Evolutionary conservation across 2,329 filamentous ascomycete species (phyloP), one percentile per base, ranked within the genome.

Genomic region (Aureobasidium sp.): DNA sequence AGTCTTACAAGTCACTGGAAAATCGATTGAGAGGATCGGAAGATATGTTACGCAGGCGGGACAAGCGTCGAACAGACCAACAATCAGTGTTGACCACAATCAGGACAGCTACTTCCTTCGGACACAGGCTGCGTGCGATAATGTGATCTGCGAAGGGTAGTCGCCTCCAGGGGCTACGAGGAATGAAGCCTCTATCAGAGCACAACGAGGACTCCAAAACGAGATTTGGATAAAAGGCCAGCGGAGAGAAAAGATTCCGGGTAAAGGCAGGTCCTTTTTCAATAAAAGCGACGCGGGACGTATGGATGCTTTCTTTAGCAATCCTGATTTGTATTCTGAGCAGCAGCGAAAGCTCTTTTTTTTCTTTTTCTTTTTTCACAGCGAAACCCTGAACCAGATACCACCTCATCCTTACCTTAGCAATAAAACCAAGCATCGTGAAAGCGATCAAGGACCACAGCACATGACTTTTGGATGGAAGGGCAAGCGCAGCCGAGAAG

Each of bases 1-100:
- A 80, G 83, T 31, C 73, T 90, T 61, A 85, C 85, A 3, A 84
- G 84, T 40, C 93, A 97, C 73, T 97, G 93, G 92, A 97, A 97
- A 78, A 87, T 86, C 23, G 93, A 96, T 73, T 96, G 80, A 88
- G 64, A 47, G n/a, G 21, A 57, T 15, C 19, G 1, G 3, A 23
- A 17, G 10, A 3, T 11, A 29, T 23, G 11, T 40, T 19, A 19
- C 13, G 46, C 35, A 51, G 29, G 25, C 27, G 27, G 50, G n/a
- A 60, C 40, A 35, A 27, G n/a, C 54, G 4, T 15, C 2, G 33
- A 35, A 9, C 21, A 37, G 49, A 21, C 45, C 17, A 19, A 37
- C 15, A 27, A 27, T 21, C 29, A 45, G 53, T 57, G 38, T 9
- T 37, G 40, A 46, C 7, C 21, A 57, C 40, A 37, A 21, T 27